Evolutionary conservation across 2,329 filamentous ascomycete genomes (phyloP), one percentile per base, ranked within the genome.

Genomic region (Xylaria sp.): DNA sequence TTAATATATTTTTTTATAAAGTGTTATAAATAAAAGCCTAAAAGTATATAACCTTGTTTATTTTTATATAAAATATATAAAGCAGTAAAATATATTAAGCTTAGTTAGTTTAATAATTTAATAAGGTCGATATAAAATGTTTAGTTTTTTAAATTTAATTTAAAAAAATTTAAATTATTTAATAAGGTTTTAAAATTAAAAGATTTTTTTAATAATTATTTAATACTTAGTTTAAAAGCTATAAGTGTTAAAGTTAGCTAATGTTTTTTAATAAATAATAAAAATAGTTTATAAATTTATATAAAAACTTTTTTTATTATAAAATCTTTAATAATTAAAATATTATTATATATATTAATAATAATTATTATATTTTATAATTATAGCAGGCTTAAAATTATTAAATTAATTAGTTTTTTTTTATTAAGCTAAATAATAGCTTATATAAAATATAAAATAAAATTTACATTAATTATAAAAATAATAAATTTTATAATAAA

Each of bases 141-240:
- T 55, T 37, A 55, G 32, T 55, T 55, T 55, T 55, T 37, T 55
- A 55, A 55, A 10, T 54, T 55, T 37, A 55, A n/a, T n/a, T 10
- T 55, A 13, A 37, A n/a, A 3, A 25, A 32, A n/a, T 18, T 34
- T 34, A 54, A 50, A 2, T 39, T 39, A 39, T 18, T 37, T 37
- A 55, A 55, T 20, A 12, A 37, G 1, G n/a, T 55, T 20, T 55
- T 55, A n/a, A 37, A 55, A 9, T 55, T 37, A 25, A 54, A 54
- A 37, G 37, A 41, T 13, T 8, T 39, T 20, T 54, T 55, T 37
- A 18, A 18, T 20, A 37, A n/a, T 37, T 12, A 12, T 25, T 9
- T 51, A 25, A 51, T 51, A 10, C 1, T 20, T n/a, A 37, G 9
- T 20, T 55, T 55, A 9, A n/a, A n/a, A 28, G 20, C 7, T 9